phyloP scores from a whole-genome alignment of 768 basidiomycete genomes.

The Saitozyma podzolica region DNA sequence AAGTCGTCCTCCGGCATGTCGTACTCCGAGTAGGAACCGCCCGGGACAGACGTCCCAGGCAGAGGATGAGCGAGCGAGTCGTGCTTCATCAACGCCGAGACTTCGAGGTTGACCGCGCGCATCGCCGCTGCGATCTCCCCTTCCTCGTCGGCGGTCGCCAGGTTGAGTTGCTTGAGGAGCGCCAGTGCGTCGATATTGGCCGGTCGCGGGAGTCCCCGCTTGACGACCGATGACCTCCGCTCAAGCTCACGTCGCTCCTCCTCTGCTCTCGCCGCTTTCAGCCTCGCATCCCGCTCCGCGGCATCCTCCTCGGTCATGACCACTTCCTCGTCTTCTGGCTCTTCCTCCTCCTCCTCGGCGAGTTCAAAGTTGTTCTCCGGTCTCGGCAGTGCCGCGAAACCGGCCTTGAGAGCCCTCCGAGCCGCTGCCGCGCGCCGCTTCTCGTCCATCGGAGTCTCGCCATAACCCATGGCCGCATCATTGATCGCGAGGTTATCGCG shows the following conservation, averaged over 20 bases:
- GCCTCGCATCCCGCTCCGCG: slow-evolving; percentile 79
- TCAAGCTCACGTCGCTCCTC: slow-evolving; percentile 79
- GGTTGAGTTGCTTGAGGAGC: slow-evolving; percentile 63
- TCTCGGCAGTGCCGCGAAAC: slow-evolving; percentile 79
- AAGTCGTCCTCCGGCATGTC: slow-evolving; percentile 63
- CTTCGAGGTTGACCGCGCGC: slow-evolving; percentile 71
- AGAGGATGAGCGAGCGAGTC: slow-evolving; percentile 84
- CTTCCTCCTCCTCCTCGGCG: slow-evolving; percentile 81
- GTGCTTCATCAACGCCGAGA: slow-evolving; percentile 76
- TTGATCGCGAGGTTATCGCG: slow-evolving; percentile 92
- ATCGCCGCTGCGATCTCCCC: slow-evolving; percentile 58
- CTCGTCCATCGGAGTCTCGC: slow-evolving; percentile 75
- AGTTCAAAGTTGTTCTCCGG: slow-evolving; percentile 98
- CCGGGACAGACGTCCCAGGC: slow-evolving; percentile 78
- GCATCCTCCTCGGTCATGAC: slow-evolving; percentile 76
- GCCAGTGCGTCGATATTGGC: slow-evolving; percentile 71
- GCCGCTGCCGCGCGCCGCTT: slow-evolving; percentile 64
- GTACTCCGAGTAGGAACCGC: slow-evolving; percentile 67
- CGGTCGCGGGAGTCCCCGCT: slow-evolving; percentile 80
- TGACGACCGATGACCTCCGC: slow-evolving; percentile 75
- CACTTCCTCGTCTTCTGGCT: slow-evolving; percentile 52
- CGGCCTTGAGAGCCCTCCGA: slow-evolving; percentile 74
- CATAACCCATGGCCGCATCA: slow-evolving; percentile 58
- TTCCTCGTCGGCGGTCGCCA: slow-evolving; percentile 54
- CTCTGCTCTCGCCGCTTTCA: slow-evolving; percentile 67